phyloP scores from a whole-genome alignment of 1,139 yeast genomes.

The Magnusiomyces suaveolens region DNA sequence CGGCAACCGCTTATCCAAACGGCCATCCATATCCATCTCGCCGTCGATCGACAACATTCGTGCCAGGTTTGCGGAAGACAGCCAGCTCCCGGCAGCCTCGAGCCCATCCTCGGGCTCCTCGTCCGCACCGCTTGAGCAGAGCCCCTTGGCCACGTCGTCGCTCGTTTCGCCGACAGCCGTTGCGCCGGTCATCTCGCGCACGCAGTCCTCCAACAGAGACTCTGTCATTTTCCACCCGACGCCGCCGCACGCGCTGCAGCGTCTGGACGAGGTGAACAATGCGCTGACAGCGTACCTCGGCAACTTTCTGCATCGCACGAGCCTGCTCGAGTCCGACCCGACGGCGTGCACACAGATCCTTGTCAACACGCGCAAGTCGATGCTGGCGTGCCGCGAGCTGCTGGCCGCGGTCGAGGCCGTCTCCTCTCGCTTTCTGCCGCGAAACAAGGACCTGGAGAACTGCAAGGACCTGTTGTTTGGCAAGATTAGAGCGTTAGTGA shows the following conservation, averaged over 20 bases:
- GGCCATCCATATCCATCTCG: not conserved
- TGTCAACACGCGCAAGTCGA: slow-evolving; percentile 33
- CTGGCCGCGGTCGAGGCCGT: slow-evolving; percentile 33
- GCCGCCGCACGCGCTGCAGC: slow-evolving; percentile 61
- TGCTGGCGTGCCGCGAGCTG: slow-evolving; percentile 36
- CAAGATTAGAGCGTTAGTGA: slow-evolving; percentile 29
- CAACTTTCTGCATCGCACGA: slow-evolving; percentile 29
- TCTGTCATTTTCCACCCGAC: slow-evolving; percentile 28
- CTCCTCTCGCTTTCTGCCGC: slow-evolving; percentile 24
- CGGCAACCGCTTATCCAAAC: too few species aligned
- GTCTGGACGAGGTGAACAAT: slow-evolving; percentile 67
- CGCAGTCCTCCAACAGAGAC: slow-evolving; percentile 18
- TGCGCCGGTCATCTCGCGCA: not conserved
- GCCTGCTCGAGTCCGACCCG: slow-evolving; percentile 26
- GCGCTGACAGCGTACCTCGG: slow-evolving; percentile 64
- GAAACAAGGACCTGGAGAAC: slow-evolving; percentile 29
- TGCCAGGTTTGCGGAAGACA: not conserved
- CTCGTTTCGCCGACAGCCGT: not conserved
- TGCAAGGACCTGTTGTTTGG: slow-evolving; percentile 32
- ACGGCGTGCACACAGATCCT: slow-evolving; percentile 31
- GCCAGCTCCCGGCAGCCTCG: not conserved
- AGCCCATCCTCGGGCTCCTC: not conserved
- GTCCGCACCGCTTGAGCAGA: not conserved
- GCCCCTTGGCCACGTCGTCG: not conserved
- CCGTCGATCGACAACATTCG: slow-evolving; percentile 1